Evolutionary conservation across 345 rosid species (phyloP).

Genomic region (Populus simonii): DNA sequence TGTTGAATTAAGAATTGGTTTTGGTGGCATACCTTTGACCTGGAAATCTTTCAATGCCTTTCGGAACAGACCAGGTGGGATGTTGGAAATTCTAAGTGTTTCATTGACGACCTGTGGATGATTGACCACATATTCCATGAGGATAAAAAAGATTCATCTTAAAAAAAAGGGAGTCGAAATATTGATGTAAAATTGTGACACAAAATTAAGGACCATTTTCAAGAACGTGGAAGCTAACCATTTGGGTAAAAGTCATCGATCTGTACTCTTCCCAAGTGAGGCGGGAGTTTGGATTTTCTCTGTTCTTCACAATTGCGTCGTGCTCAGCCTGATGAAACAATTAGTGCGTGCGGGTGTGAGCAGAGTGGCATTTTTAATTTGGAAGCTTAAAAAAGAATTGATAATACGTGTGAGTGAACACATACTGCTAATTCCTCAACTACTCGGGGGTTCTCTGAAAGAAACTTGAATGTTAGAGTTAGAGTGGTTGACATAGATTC

Average conservation of each 20-base stretch:
- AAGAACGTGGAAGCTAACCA: background rate
- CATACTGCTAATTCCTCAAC: slow-evolving; percentile 32
- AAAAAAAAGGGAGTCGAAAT: background rate
- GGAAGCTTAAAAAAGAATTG: background rate
- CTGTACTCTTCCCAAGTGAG: slow-evolving; percentile 12
- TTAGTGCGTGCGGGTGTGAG: background rate
- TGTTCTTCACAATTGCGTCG: background rate
- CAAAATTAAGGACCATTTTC: background rate
- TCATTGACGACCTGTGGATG: background rate
- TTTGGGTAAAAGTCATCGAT: slow-evolving; percentile 30
- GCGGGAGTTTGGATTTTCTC: slow-evolving; percentile 12
- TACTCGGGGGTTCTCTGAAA: slow-evolving; percentile 32
- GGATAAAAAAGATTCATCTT: no score
- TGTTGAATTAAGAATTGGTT: background rate
- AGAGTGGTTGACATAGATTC: slow-evolving; percentile 12
- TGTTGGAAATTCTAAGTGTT: background rate
- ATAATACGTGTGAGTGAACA: no score
- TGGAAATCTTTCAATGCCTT: slow-evolving; percentile 35
- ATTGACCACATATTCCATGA: background rate
- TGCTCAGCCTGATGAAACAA: slow-evolving; percentile 29
- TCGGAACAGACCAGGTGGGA: slow-evolving; percentile 13
- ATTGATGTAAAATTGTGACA: background rate
- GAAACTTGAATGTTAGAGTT: slow-evolving; percentile 25
- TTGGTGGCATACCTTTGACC: background rate
- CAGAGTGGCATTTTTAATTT: background rate